Evolutionary conservation across 192 early-diverging fungal genomes (phyloP).

Genomic region (Allomyces macrogynus): DNA sequence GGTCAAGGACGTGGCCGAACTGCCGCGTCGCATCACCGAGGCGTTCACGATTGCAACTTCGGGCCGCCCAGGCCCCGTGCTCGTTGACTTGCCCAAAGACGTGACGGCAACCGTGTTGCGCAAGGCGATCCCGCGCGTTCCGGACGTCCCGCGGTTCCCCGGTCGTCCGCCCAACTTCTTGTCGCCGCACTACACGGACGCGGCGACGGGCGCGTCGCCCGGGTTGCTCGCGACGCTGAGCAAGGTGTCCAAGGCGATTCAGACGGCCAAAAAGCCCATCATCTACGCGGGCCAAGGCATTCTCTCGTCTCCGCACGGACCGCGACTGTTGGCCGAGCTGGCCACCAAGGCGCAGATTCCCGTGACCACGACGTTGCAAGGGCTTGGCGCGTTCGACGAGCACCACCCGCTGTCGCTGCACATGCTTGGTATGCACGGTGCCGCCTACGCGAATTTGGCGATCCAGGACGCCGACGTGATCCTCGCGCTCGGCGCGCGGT

Average conservation of each 20-base stretch:
- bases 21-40: conserved; percentile 93
- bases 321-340: conserved; percentile 57
- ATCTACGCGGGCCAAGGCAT: conserved; percentile 94
- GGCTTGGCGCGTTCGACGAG: conserved; percentile 87
- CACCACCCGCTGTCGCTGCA: conserved; percentile 68
- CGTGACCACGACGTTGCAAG: conserved; percentile 89
- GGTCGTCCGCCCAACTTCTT: conserved; percentile 14
- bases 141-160: conserved; percentile 45
- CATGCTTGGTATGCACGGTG: conserved; percentile 99
- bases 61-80: conserved; percentile 87
- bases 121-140: conserved; percentile 54
- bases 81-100: conserved; percentile 96
- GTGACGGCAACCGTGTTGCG: conserved; percentile 76
- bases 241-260: conserved; percentile 64
- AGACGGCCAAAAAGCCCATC: conserved; percentile 71
- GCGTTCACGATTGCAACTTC: conserved; percentile 91
- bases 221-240: conserved; percentile 30
- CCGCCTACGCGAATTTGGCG: conserved; percentile 90
- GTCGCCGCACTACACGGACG: conserved; percentile 18
- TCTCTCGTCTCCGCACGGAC: conserved; percentile 58
- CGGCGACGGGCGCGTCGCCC: conserved; percentile 5
- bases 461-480: conserved; percentile 94
- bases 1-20: conserved; percentile 88
- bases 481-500: conserved; percentile 86
- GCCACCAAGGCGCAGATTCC: conserved; percentile 79